Evolutionary conservation across 2,329 filamentous ascomycete genomes (phyloP).

Genomic region (Exophiala calicioides): DNA sequence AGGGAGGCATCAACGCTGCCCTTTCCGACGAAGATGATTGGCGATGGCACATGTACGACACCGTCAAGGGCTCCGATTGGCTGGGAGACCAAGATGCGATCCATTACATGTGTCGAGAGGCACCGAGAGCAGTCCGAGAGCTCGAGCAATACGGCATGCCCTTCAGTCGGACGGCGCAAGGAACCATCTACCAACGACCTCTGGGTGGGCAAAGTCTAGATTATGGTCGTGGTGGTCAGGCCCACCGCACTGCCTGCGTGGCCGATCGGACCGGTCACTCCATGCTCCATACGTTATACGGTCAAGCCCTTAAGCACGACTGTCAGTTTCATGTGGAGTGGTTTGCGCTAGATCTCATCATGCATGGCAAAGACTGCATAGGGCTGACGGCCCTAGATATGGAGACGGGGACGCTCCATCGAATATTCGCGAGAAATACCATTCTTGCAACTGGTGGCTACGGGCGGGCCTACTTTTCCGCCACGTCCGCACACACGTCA

Average conservation of each 20-base stretch:
- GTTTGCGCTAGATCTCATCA: conserved; percentile 94
- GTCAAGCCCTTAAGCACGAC: conserved; percentile 94
- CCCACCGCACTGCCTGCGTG: conserved; percentile 94
- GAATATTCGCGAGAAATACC: conserved; percentile 95
- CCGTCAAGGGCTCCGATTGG: conserved; percentile 61
- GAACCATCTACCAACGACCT: conserved; percentile 96
- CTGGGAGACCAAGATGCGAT: conserved; percentile 62
- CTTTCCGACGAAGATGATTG: conserved; percentile 59
- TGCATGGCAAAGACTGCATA: conserved; percentile 95
- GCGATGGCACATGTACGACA: conserved; percentile 64
- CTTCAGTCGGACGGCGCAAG: conserved; percentile 88
- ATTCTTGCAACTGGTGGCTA: conserved; percentile 97
- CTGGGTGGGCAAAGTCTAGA: conserved; percentile 97
- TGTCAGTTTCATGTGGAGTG: conserved; percentile 99
- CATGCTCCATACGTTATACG: conserved; percentile 96
- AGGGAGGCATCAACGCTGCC: conserved; percentile 64
- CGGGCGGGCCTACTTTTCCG: conserved; percentile 96
- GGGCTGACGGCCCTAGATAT: conserved; percentile 98
- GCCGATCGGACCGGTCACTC: conserved; percentile 97
- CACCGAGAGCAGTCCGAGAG: conserved; percentile 56
- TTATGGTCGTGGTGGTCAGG: conserved; percentile 94
- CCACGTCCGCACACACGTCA: conserved; percentile 96
- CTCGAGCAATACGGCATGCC: conserved; percentile 97
- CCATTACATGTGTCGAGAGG: conserved; percentile 61
- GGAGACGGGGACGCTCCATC: conserved; percentile 95